Base-by-base conservation (phyloP, 2,329 filamentous ascomycete species). In the Colletotrichum sp. region DNA sequence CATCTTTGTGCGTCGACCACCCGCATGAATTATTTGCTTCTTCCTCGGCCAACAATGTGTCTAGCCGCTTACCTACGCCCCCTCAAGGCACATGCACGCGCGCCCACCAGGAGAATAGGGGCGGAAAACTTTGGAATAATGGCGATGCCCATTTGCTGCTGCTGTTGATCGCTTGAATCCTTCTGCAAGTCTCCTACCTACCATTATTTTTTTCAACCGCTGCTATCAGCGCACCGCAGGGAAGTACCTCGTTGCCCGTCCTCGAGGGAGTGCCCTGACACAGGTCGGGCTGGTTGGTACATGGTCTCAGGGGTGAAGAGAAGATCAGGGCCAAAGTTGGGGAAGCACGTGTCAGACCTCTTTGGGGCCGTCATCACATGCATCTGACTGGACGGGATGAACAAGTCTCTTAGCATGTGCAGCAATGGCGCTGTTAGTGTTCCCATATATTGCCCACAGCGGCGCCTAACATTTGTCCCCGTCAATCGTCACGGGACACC, bases 291-390 rank as follows among this genome's bases (percentile, higher is more conserved):
- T 21, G 44, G 44, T 21, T 52, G 44, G n/a, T 52, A 52, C 44
- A 52, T 30, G 59, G 72, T 21, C 49, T 26, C 49, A 74, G 60
- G 49, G 44, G 49, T 28, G 57, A 28, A 26, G 52, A 28, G 72
- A 44, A 65, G 63, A 71, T 70, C 69, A 71, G 62, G 59, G 28
- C 62, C 69, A 71, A 64, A 64, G 59, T 57, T 70, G 68, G 75
- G 66, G 71, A 75, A 77, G 77, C 77, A 78, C 75, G 77, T 78
- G 77, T 77, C 69, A 78, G 75, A 72, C 34, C 57, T 69, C 66
- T 39, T 71, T 26, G 63, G 32, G 69, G 32, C 65, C 75, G 55
- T 63, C 68, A 75, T 78, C 77, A 78, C 77, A 78, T 78, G 77
- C 77, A 71, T 74, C 60, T 68, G 28, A 55, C 16, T 32, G 68